phyloP scores from a whole-genome alignment of 305 asterid genomes.

The Fraxinus sp. region DNA sequence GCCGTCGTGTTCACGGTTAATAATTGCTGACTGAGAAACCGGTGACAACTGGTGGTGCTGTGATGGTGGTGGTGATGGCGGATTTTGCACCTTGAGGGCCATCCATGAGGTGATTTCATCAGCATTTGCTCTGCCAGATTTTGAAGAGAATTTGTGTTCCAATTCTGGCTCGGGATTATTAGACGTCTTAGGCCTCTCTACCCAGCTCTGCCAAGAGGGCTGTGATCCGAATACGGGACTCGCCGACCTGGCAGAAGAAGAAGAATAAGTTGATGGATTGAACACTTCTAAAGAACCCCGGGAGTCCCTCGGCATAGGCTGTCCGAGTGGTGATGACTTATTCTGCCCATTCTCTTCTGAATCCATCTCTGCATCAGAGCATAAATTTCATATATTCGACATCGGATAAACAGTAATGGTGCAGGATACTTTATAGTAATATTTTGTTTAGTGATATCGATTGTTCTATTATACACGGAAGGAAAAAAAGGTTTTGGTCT shows the following conservation, averaged over 20 bases:
- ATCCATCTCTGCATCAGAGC: constrained; percentile 45
- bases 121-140: constrained; percentile 27
- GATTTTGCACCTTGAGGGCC: constrained; percentile 66
- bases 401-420: not conserved
- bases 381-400: not conserved
- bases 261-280: constrained; percentile 53
- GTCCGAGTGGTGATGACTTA: constrained; percentile 36
- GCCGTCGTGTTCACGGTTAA: constrained; percentile 28
- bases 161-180: constrained; percentile 28
- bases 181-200: constrained; percentile 4
- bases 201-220: constrained; percentile 56
- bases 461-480: not conserved
- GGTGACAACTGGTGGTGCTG: constrained; percentile 13
- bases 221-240: constrained; percentile 48
- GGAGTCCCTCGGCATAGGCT: constrained; percentile 69
- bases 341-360: constrained; percentile 34
- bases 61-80: not conserved
- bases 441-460: not conserved
- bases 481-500: not conserved
- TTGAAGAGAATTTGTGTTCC: constrained; percentile 11
- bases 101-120: constrained; percentile 73
- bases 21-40: constrained; percentile 19
- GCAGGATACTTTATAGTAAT: not conserved
- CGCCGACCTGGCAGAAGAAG: constrained; percentile 29
- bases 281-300: constrained; percentile 88